Conservation (phyloP, 2,329 filamentous ascomycete species). For the Ceratocystis cubensis region DNA sequence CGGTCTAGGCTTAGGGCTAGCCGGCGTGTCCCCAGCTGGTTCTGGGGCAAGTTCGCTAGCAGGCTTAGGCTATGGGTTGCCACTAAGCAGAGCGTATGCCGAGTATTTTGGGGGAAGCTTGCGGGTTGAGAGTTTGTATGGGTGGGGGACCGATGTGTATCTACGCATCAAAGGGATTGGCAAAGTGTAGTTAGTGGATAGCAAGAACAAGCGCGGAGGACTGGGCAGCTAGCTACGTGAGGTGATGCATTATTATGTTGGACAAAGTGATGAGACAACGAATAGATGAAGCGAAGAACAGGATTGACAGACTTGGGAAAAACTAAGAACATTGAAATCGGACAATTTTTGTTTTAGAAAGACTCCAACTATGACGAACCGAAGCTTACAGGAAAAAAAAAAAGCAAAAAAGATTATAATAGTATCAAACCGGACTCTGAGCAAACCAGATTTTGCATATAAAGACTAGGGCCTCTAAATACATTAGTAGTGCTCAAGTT, state of each 20-base stretch:
- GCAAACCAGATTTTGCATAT: too few species aligned
- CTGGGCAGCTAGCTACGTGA: too few species aligned
- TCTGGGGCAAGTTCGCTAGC: constrained; percentile 74
- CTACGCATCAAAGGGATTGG: constrained; percentile 51
- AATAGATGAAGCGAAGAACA: too few species aligned
- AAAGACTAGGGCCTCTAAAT: too few species aligned
- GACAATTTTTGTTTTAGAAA: neutral
- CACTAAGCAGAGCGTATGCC: constrained; percentile 81
- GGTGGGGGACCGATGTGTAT: constrained; percentile 72
- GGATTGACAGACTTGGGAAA: too few species aligned
- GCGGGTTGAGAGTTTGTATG: constrained; percentile 85
- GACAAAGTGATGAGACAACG: too few species aligned
- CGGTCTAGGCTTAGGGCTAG: constrained; percentile 49
- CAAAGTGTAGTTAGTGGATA: constrained; percentile 30
- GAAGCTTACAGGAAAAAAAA: too few species aligned
- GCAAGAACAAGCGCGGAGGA: neutral
- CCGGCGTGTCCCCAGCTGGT: constrained; percentile 28
- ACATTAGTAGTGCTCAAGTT: neutral
- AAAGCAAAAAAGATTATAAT: too few species aligned
- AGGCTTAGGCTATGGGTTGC: constrained; percentile 83
- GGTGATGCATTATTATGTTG: too few species aligned
- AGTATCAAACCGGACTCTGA: too few species aligned
- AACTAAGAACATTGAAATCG: neutral
- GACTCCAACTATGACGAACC: too few species aligned
- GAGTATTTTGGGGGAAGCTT: constrained; percentile 98